Evolutionary conservation across 768 basidiomycete species (phyloP), one percentile per base, ranked within the genome.

Genomic region (Termitomyces sp.): DNA sequence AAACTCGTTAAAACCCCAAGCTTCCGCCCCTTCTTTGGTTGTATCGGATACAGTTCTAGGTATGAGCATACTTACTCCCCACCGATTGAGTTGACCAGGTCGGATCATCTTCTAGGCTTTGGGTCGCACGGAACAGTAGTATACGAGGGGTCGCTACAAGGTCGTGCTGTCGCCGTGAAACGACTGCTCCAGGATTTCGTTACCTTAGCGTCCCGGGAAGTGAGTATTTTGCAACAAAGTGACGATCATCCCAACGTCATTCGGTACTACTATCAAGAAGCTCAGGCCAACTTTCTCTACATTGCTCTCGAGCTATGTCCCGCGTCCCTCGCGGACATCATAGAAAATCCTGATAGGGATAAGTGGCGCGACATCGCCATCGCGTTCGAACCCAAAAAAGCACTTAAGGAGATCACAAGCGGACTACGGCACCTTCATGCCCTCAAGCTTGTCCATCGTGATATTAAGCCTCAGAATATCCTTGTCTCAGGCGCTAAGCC

Each of bases 231-330:
- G 9, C 94, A 98, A 73, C 94, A 97, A 68, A 91, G 91, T 47
- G 97, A 99, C 75, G 94, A 96, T 68, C 97, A 99, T 65, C 94
- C 94, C 17, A 98, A 99, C 73, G 97, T 99, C 69, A 95, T 98
- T 63, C 88, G 94, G 30, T 97, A 99, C 68, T 99, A 94, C 71
- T 98, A 93, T 72, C 94, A 98, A 76, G 96, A 98, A 75, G 78
- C 89, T 3, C 89, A 91, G 30, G 86, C 86, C 21, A 94, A 91
- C 65, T 98, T 98, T 77, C 84, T 98, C 10, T 98, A 96, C 71
- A 98, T 99, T 60, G 97, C 97, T 2, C 86, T 99, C 43, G 97
- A 99, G 66, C 79, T 98, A 4, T 94, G 94, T 67, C 93, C 92
- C 0, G 91, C 89, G 1, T 91, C 91, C 3, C 84, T 97, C 1